phyloP scores from a whole-genome alignment of 257 asterid species.

The Solanum chiquidenum region DNA sequence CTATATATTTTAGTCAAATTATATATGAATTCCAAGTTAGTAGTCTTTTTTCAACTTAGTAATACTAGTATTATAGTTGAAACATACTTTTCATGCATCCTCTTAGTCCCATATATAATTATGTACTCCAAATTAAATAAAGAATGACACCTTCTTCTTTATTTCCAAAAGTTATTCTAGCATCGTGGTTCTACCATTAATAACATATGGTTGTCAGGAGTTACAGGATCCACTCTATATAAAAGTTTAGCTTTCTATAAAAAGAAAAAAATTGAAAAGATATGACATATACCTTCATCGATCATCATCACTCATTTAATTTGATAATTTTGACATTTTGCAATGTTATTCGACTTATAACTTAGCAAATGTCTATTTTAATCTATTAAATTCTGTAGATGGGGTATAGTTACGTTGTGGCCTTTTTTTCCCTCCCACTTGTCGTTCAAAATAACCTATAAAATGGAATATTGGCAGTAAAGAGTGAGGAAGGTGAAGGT shows the following conservation, averaged over 20 bases:
- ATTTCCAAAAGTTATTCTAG: not conserved
- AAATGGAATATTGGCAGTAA: not conserved
- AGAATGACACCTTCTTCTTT: not conserved
- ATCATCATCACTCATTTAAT: not conserved
- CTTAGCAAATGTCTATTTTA: not conserved
- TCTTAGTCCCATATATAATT: not conserved
- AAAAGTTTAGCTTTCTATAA: too few relatives aligned
- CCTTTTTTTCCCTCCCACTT: not conserved
- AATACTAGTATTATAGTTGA: not conserved
- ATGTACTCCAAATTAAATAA: not conserved
- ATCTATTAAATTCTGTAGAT: not conserved
- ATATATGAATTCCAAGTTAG: not conserved
- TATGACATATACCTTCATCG: not conserved
- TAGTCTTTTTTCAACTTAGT: not conserved
- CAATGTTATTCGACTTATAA: too few relatives aligned
- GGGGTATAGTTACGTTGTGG: not conserved
- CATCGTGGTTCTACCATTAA: not conserved
- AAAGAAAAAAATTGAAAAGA: not conserved
- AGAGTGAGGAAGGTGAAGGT: not conserved
- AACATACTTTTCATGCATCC: not conserved
- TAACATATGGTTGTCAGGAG: not conserved
- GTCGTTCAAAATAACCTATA: not conserved
- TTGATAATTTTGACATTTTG: not conserved
- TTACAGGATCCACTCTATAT: too few relatives aligned
- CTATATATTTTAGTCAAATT: not conserved